Conservation (phyloP, 2,329 filamentous ascomycete species). For the Ascochyta rabiei region DNA sequence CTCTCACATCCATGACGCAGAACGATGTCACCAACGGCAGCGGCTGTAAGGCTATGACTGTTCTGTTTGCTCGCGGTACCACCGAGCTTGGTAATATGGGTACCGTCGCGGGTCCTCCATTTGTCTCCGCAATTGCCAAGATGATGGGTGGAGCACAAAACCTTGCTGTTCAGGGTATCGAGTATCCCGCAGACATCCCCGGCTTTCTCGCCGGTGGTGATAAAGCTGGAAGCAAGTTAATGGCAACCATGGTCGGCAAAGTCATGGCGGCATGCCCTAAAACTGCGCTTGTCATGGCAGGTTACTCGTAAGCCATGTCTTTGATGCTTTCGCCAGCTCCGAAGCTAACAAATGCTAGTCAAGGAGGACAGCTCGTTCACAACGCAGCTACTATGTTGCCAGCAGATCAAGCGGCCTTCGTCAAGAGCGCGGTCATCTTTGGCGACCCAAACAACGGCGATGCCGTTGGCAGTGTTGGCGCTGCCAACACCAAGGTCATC, state of each 20-base stretch:
- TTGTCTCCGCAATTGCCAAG: conserved; percentile 54
- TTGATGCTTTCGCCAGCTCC: neutral
- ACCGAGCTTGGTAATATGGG: conserved; percentile 61
- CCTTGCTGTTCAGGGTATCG: conserved; percentile 61
- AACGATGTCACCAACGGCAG: conserved; percentile 37
- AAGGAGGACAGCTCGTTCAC: conserved; percentile 54
- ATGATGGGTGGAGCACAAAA: conserved; percentile 50
- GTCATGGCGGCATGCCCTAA: conserved; percentile 52
- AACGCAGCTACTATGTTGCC: conserved; percentile 49
- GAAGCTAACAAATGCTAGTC: conserved; percentile 24
- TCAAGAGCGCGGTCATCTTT: conserved; percentile 43
- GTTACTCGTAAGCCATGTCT: conserved; percentile 52
- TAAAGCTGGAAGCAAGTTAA: conserved; percentile 50
- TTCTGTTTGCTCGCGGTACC: conserved; percentile 65
- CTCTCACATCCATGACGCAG: conserved; percentile 29
- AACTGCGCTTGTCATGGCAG: conserved; percentile 55
- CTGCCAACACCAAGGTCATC: conserved; percentile 41
- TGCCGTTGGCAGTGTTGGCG: conserved; percentile 39
- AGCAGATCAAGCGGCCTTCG: conserved; percentile 29
- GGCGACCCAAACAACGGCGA: conserved; percentile 47
- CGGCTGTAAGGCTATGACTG: conserved; percentile 55
- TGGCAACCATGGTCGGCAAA: conserved; percentile 51
- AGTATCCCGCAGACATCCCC: conserved; percentile 55
- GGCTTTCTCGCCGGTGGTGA: conserved; percentile 58
- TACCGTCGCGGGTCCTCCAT: conserved; percentile 56